These are phyloP conservation scores for Phytophthora pluvialis DNA, from an alignment of 352 stramenopile species.

Conservation along the genomic window DNA sequence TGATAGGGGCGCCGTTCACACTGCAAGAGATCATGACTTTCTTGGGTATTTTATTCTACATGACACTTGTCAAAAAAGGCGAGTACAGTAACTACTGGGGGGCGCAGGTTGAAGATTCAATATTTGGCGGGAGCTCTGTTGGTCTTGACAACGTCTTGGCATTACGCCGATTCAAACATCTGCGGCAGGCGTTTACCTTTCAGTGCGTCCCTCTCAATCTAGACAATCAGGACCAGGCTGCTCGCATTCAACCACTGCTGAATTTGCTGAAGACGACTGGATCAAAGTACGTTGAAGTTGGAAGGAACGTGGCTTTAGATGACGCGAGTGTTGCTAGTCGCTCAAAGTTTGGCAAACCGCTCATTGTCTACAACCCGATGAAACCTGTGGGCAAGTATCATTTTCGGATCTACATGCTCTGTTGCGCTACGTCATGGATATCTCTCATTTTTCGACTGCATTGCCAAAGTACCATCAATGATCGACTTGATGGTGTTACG, in stretches of 20 bases:
- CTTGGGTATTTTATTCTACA: slow-evolving; percentile 40
- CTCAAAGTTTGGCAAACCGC: slow-evolving; percentile 12
- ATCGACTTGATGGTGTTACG: too few species aligned
- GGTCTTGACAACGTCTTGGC: slow-evolving; percentile 30
- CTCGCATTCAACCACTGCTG: neutral
- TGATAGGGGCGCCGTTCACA: neutral
- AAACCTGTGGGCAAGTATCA: slow-evolving; percentile 44
- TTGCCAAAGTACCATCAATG: too few species aligned
- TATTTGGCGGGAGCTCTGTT: slow-evolving; percentile 11
- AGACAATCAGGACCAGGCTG: neutral
- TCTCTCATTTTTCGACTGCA: too few species aligned
- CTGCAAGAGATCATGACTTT: slow-evolving; percentile 41
- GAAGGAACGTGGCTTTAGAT: slow-evolving; percentile 3
- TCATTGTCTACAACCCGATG: slow-evolving; percentile 13
- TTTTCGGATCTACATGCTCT: slow-evolving; percentile 39
- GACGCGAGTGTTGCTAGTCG: slow-evolving; percentile 1
- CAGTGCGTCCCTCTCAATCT: neutral
- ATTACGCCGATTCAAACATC: slow-evolving; percentile 23
- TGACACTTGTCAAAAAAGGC: slow-evolving; percentile 25
- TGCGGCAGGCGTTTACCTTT: slow-evolving; percentile 30
- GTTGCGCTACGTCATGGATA: slow-evolving; percentile 15
- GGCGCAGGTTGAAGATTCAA: slow-evolving; percentile 24
- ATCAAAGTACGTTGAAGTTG: neutral
- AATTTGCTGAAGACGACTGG: neutral
- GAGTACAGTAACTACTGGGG: slow-evolving; percentile 42